A percentile compares a stretch with the other conserved stretches of the same genome.
Evolutionary conservation across 2,329 filamentous ascomycete genomes (phyloP).

Genomic region (Fusarium armeniacum): DNA sequence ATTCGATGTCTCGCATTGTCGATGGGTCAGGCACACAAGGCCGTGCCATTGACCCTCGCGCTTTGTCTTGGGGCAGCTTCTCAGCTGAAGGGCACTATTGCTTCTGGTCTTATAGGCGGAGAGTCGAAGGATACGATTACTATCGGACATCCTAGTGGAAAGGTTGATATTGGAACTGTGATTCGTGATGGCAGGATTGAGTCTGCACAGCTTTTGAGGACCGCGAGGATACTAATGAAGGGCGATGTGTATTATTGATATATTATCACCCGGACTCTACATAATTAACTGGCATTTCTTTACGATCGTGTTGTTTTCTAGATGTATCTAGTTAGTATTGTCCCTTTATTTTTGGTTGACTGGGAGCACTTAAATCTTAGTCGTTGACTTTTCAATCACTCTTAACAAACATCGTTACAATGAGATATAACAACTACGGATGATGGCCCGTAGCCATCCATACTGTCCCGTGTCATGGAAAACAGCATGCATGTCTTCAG

Average conservation of each 20-base stretch:
- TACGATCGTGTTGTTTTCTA: background rate
- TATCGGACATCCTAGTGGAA: conserved; percentile 64
- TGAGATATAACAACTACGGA: background rate
- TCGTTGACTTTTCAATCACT: background rate
- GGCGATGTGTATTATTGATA: conserved; percentile 61
- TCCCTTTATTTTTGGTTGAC: background rate
- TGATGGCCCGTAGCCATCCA: background rate
- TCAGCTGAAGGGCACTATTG: conserved; percentile 61
- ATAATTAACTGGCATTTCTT: background rate
- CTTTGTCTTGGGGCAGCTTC: conserved; percentile 66
- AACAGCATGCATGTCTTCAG: background rate
- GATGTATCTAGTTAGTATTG: background rate
- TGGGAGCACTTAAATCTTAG: background rate
- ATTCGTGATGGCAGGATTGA: conserved; percentile 57
- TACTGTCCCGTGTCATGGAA: background rate
- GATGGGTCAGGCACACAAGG: conserved; percentile 69
- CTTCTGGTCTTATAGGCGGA: conserved; percentile 51
- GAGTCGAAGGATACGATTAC: conserved; percentile 51
- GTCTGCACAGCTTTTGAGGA: conserved; percentile 62
- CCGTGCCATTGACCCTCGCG: conserved; percentile 68
- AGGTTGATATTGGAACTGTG: conserved; percentile 61
- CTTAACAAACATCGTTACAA: background rate
- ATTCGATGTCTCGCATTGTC: conserved; percentile 65
- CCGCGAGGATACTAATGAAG: conserved; percentile 65
- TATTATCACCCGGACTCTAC: background rate